Conservation (phyloP, 306 rosid species). For the Glycine latifolia region DNA sequence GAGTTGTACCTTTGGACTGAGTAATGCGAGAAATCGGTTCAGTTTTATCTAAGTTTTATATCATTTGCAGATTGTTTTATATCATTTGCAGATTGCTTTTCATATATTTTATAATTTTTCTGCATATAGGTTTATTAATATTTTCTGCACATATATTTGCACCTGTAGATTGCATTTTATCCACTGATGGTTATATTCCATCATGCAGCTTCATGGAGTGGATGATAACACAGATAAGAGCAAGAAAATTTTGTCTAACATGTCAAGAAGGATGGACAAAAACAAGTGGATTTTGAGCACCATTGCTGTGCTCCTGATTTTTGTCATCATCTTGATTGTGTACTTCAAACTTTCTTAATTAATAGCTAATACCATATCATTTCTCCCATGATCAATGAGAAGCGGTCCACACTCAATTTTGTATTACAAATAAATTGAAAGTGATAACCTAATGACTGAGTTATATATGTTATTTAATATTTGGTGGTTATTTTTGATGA, state of each 20-base stretch:
- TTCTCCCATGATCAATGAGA: no score
- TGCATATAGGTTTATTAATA: no score
- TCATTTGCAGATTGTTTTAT: no score
- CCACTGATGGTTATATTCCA: background rate
- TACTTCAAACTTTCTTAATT: conserved; percentile 68
- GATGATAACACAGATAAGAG: conserved; percentile 78
- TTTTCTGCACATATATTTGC: background rate
- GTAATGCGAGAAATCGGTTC: conserved; percentile 18
- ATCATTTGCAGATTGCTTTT: no score
- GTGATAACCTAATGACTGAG: no score
- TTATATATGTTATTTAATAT: no score
- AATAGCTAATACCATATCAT: conserved; percentile 39
- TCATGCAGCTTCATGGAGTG: conserved; percentile 78
- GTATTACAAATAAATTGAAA: no score
- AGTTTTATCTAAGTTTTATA: background rate
- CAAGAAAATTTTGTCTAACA: conserved; percentile 71
- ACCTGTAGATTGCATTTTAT: background rate
- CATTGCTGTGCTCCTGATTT: conserved; percentile 56
- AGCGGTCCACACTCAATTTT: no score
- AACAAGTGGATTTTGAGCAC: conserved; percentile 73
- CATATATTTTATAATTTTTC: no score
- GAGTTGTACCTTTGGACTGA: conserved; percentile 2
- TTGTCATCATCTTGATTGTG: conserved; percentile 64
- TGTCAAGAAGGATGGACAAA: conserved; percentile 74
- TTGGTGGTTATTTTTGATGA: no score